Evolutionary conservation across 1,284 basidiomycete species (phyloP).

Genomic region (Ustilago trichophora): DNA sequence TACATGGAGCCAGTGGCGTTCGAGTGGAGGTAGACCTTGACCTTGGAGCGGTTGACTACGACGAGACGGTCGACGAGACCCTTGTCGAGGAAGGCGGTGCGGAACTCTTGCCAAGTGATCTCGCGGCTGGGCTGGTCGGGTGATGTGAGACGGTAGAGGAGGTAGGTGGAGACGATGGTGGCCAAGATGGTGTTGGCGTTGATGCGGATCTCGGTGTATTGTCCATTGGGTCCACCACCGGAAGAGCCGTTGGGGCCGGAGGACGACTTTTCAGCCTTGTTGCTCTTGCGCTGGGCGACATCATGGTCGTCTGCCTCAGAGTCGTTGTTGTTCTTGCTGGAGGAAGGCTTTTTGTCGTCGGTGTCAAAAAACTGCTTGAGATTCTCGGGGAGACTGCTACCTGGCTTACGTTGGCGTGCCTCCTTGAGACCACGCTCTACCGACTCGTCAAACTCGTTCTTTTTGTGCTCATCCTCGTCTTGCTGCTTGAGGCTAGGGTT

Average conservation of each 20-base stretch:
- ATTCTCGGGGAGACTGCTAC: constrained; percentile 47
- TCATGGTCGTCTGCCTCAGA: constrained; percentile 32
- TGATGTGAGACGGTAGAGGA: constrained; percentile 73
- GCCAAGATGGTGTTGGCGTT: constrained; percentile 62
- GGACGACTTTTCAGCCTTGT: constrained; percentile 28
- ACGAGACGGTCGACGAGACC: constrained; percentile 93
- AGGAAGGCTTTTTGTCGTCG: constrained; percentile 26
- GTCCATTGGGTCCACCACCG: constrained; percentile 39
- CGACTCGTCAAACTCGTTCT: constrained; percentile 51
- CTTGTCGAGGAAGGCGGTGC: constrained; percentile 92
- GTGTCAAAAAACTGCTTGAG: constrained; percentile 59
- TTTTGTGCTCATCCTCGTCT: constrained; percentile 36
- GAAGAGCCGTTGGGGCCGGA: constrained; percentile 28
- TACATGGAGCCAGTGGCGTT: constrained; percentile 79
- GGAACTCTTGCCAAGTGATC: constrained; percentile 99
- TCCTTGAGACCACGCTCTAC: constrained; percentile 56
- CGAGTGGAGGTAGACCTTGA: constrained; percentile 82
- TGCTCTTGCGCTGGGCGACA: constrained; percentile 30
- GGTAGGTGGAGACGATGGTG: constrained; percentile 73
- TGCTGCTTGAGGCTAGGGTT: constrained; percentile 21
- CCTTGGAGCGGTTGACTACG: constrained; percentile 89
- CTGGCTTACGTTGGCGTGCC: constrained; percentile 50
- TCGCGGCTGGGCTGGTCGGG: constrained; percentile 75
- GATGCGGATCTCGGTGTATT: constrained; percentile 54
- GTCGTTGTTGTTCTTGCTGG: constrained; percentile 34